Conservation (phyloP, 2,329 filamentous ascomycete genomes). For the Cordyceps tenuipes region DNA sequence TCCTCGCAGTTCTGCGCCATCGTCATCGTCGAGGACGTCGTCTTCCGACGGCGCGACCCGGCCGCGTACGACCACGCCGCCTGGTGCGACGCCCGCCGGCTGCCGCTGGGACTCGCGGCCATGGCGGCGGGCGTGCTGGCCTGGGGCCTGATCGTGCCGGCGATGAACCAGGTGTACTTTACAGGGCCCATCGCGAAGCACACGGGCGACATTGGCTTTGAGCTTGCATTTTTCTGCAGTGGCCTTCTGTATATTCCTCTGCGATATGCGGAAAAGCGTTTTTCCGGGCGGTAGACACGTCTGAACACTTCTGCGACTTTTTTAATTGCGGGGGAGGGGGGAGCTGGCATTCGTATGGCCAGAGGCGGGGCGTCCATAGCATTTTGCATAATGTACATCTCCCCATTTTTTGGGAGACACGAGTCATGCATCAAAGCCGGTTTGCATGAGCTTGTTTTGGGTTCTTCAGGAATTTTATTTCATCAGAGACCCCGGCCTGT, state of each 20-base stretch:
- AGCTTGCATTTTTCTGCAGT: slow-evolving; percentile 49
- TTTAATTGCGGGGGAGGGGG: no score
- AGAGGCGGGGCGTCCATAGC: no score
- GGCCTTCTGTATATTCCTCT: slow-evolving; percentile 39
- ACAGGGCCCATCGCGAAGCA: slow-evolving; percentile 49
- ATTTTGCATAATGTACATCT: no score
- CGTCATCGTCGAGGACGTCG: slow-evolving; percentile 37
- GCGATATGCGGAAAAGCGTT: slow-evolving; percentile 35
- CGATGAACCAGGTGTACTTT: slow-evolving; percentile 54
- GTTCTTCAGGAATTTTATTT: no score
- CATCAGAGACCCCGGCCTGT: no score
- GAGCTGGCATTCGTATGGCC: no score
- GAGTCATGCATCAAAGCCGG: no score
- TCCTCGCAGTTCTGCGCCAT: slow-evolving; percentile 46
- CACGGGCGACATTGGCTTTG: slow-evolving; percentile 59
- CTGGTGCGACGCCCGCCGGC: slow-evolving; percentile 37
- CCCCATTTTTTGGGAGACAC: no score
- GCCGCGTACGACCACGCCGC: slow-evolving; percentile 36
- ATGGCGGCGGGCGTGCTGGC: slow-evolving; percentile 36
- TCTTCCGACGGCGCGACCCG: slow-evolving; percentile 38
- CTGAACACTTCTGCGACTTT: not conserved
- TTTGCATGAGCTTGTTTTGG: no score
- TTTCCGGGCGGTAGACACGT: slow-evolving; percentile 18
- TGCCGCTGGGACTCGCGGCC: slow-evolving; percentile 41
- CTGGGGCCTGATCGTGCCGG: slow-evolving; percentile 46